A percentile compares a stretch with the other conserved stretches of the same genome.
Evolutionary conservation across 345 rosid genomes (phyloP).

Genomic region (Zanthoxylum bungeanum): DNA sequence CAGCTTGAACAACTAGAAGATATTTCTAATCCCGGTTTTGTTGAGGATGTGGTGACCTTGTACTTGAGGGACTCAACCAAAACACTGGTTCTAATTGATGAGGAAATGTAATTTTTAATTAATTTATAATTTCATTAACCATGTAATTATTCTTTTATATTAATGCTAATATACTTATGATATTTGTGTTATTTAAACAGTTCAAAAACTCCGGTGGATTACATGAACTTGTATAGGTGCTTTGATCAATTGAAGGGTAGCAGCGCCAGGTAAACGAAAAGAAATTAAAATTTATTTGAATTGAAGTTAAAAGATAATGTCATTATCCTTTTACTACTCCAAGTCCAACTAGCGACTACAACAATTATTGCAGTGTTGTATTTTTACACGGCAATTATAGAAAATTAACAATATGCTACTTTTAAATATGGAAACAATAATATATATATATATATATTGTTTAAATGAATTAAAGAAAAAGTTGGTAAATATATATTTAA

Average conservation of each 20-base stretch:
- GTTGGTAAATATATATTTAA: too few species aligned
- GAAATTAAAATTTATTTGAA: too few species aligned
- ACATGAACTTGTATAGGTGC: conserved; percentile 2
- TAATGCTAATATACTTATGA: not conserved
- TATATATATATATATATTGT: too few species aligned
- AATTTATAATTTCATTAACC: not conserved
- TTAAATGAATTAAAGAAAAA: too few species aligned
- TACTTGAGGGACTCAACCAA: conserved; percentile 24
- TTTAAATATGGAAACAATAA: too few species aligned
- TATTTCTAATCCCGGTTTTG: conserved; percentile 18
- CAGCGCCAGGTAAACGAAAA: conserved; percentile 19
- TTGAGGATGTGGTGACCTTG: conserved; percentile 24
- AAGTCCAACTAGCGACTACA: too few species aligned
- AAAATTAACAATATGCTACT: too few species aligned
- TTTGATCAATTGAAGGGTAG: conserved; percentile 26
- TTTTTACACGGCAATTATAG: too few species aligned
- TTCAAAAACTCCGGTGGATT: conserved; percentile 16
- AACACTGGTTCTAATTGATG: conserved; percentile 13
- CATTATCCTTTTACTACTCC: too few species aligned
- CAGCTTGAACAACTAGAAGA: conserved; percentile 31
- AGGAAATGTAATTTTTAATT: conserved; percentile 21
- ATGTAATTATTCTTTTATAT: too few species aligned
- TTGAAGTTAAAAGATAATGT: too few species aligned
- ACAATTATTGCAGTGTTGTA: too few species aligned
- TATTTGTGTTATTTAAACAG: conserved; percentile 1